Evolutionary conservation across 768 basidiomycete genomes (phyloP), one percentile per base, ranked within the genome.

Genomic region (Termitomyces sp.): DNA sequence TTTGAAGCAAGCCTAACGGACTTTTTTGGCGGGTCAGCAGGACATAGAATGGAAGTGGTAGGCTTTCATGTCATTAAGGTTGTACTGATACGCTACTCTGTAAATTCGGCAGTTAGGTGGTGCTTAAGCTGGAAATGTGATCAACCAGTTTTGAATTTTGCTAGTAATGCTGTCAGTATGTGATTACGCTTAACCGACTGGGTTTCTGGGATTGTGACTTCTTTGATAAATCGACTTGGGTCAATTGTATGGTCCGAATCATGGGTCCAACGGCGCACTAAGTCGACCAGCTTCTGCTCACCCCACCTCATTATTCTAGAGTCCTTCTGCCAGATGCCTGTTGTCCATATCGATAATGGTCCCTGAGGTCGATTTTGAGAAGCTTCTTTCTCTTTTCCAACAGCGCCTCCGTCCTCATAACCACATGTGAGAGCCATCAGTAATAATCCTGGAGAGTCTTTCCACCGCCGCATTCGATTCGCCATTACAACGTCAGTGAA

Each of bases 401-500:
- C 45, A 7, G 67, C 66, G 14, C 65, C 69, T 27, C 62, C 61
- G 34, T 68, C 67, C 56, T 69, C 67, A 50, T 59, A 65, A 32
- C 65, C 68, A 54, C 56, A 68, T n/a, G 54, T 62, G 44, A 60
- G 60, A 27, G 44, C 56, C 55, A 58, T 59, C 31, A 48, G 58
- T 21, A 62, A 21, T 4, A 62, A 25, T 35, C 53, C 31, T 31
- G 52, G 56, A 27, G 53, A 25, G 27, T 17, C 49, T 25, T 59
- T 65, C 57, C 55, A 64, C 27, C 56, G 66, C 27, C 69, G 70
- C 76, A 95, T 85, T 35, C 92, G 84, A 63, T 90, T 88, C 9
- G 92, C 88, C 70, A 98, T 77, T 52, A 98, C 81, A 17, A 95
- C 73, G 68, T 99, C 96, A 0, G 96, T 99, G 65, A 97, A 89